Evolutionary conservation across 441 rosid genomes (phyloP).

Genomic region (Gossypium schwendimanii): DNA sequence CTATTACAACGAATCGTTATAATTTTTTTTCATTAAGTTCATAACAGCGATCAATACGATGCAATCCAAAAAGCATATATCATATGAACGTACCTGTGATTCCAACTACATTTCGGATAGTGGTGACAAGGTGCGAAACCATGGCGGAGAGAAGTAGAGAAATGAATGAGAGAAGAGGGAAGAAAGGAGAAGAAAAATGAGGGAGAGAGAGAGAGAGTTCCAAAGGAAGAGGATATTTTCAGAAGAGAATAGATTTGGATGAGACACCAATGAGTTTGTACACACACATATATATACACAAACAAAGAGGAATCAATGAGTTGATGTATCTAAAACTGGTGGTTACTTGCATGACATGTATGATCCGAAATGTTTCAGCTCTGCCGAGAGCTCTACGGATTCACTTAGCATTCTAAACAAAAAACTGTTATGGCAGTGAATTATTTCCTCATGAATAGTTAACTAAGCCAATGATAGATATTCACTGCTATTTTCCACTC

Average conservation of each 20-base stretch:
- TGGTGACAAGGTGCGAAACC: conserved; percentile 30
- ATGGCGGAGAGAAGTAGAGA: conserved; percentile 18
- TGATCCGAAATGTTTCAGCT: too few species aligned
- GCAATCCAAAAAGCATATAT: too few species aligned
- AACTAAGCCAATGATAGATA: neutral
- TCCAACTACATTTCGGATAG: conserved; percentile 44
- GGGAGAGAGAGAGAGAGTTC: neutral
- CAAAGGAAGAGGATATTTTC: neutral
- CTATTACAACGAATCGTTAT: too few species aligned
- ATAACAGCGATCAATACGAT: too few species aligned
- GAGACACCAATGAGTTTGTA: neutral
- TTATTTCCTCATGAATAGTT: neutral
- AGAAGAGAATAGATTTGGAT: neutral
- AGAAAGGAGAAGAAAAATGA: neutral
- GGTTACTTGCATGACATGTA: conserved; percentile 17
- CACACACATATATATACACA: neutral
- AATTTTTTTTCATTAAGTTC: too few species aligned
- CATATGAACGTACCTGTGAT: conserved; percentile 31
- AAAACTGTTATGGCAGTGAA: neutral
- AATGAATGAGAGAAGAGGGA: neutral
- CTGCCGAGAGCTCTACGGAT: too few species aligned
- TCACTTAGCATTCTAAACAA: too few species aligned
- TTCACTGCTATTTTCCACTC: neutral
- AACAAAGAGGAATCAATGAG: neutral
- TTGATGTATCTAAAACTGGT: neutral